Evolutionary conservation across 108 stramenopile genomes (phyloP), one percentile per base, ranked within the genome.

Genomic region (Mayamaea pseudoterrestris): DNA sequence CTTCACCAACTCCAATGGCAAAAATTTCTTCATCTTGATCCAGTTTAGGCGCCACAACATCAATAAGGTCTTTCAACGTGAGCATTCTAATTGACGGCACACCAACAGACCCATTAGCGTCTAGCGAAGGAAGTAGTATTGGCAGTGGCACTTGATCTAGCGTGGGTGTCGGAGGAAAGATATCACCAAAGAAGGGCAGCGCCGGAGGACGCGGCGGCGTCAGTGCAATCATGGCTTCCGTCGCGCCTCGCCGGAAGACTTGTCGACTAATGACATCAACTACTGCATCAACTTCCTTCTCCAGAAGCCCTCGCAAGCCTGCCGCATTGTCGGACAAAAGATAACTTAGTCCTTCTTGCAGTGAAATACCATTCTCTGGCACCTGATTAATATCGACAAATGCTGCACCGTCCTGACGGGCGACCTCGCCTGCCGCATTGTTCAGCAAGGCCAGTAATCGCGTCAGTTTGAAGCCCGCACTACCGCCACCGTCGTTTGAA

Each of bases 371-470:
- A 50, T 83, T 74, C 26, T 88, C 80, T 9, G 80, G 83, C 7
- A 85, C 61, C 17, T 76, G 72, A 63, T 93, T 86, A 22, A 93
- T 56, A 60, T 93, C 90, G 13, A 93, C 80, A 65, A 88, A 86
- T 29, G 76, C 79, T 7, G 74, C 74, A 29, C 83, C 78, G 43
- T 76, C 81, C 54, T 71, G 57, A 12, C 73, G 77, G 18, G 64
- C 55, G 27, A 80, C 69, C 18, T 65, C 45, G 27, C 83, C 85
- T 7, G 76, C 70, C 4, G 90, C 90, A 62, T 86, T 87, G 65
- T 86, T 85, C 24, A 92, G 61, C 12, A 93, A 54, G 1, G 83
- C 76, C 17, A 84, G 46, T 12, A 93, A 65, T 5, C 90, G 75
- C 29, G 71, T 74, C 9, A 83, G 51, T 21, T 83, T 83, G 27